Evolutionary conservation across 805 yeast species (phyloP).

Genomic region (Candida andamanensis): DNA sequence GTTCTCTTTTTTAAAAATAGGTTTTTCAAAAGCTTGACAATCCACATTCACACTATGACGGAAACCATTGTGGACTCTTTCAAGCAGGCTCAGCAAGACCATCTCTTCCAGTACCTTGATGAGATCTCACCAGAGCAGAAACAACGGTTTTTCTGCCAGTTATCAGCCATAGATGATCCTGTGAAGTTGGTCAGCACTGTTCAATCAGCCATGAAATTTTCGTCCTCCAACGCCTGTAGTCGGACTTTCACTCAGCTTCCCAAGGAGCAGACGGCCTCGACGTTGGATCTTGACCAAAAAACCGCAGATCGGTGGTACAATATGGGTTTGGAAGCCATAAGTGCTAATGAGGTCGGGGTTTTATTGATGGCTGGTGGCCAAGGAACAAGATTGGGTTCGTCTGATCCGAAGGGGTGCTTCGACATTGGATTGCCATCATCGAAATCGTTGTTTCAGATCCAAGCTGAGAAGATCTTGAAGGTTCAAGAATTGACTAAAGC

Average conservation of each 20-base stretch:
- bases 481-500: slow-evolving; percentile 52
- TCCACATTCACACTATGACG: slow-evolving; percentile 11
- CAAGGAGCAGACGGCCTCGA: slow-evolving; percentile 37
- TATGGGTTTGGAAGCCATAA: slow-evolving; percentile 65
- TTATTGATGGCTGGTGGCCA: slow-evolving; percentile 98
- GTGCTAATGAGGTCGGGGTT: slow-evolving; percentile 75
- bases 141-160: slow-evolving; percentile 33
- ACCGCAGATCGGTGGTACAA: slow-evolving; percentile 35
- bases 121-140: slow-evolving; percentile 31
- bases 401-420: slow-evolving; percentile 90
- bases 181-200: slow-evolving; percentile 36
- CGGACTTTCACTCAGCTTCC: slow-evolving; percentile 49
- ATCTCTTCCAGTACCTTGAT: slow-evolving; percentile 47
- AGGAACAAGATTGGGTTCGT: slow-evolving; percentile 90
- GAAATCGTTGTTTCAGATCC: slow-evolving; percentile 84
- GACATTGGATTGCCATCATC: slow-evolving; percentile 80
- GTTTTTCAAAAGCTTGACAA: neutral
- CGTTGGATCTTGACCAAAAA: slow-evolving; percentile 37
- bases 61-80: slow-evolving; percentile 25
- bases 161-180: slow-evolving; percentile 40
- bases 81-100: slow-evolving; percentile 47
- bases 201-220: slow-evolving; percentile 41
- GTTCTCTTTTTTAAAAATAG: neutral
- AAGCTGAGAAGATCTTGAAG: slow-evolving; percentile 75
- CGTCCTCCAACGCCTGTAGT: slow-evolving; percentile 16